Evolutionary conservation across 768 basidiomycete species (phyloP).

Genomic region (Cantharellus cinnabarinus): DNA sequence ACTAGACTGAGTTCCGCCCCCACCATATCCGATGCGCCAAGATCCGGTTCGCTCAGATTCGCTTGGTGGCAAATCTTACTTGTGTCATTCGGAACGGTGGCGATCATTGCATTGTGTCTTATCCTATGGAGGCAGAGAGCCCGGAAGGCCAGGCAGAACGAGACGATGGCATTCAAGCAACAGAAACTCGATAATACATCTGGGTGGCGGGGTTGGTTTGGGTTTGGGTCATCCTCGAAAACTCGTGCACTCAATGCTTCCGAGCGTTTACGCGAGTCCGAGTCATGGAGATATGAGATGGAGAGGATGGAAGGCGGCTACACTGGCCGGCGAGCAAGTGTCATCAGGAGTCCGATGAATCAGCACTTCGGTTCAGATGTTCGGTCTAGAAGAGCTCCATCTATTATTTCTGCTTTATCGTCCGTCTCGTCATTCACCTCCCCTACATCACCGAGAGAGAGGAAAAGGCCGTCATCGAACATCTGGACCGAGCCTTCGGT

Average conservation of each 20-base stretch:
- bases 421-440: neutral
- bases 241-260: neutral
- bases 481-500: neutral
- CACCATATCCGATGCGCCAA: no score
- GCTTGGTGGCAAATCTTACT: neutral
- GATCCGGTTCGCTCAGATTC: neutral
- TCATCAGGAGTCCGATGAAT: neutral
- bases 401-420: neutral
- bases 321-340: neutral
- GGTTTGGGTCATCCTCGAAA: neutral
- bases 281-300: conserved; percentile 1
- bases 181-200: neutral
- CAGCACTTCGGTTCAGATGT: neutral
- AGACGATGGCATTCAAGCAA: neutral
- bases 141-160: neutral
- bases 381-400: neutral
- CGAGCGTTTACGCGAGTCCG: neutral
- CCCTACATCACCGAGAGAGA: neutral
- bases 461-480: neutral
- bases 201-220: neutral
- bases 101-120: neutral
- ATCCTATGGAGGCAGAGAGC: neutral
- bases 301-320: neutral
- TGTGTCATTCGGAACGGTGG: neutral
- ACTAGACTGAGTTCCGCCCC: no score